phyloP scores from a whole-genome alignment of 2,329 filamentous ascomycete genomes.

The Penicillium sp. region DNA sequence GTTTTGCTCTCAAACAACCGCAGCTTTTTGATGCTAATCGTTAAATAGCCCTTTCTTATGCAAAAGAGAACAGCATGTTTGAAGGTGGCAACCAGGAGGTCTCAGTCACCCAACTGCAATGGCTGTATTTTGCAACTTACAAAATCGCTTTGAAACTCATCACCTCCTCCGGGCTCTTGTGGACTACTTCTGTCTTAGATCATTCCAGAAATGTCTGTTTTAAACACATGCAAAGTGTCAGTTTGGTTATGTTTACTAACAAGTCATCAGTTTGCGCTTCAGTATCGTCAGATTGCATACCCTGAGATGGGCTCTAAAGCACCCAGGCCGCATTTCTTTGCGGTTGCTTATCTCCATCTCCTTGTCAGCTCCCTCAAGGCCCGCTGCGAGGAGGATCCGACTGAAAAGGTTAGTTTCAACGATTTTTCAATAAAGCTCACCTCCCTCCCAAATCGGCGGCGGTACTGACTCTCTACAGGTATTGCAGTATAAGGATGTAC shows the following conservation, averaged over 20 bases:
- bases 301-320: not conserved
- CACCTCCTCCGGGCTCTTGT: not conserved
- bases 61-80: not conserved
- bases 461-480: not conserved
- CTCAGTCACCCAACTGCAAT: conserved; percentile 3
- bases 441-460: no score
- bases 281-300: not conserved
- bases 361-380: not conserved
- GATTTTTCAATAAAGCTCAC: no score
- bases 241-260: not conserved
- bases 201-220: conserved; percentile 2
- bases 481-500: not conserved
- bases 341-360: not conserved
- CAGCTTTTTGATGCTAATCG: not conserved
- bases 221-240: not conserved
- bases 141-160: not conserved
- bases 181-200: not conserved
- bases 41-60: not conserved
- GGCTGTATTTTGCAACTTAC: not conserved
- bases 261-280: not conserved
- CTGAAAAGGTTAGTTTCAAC: not conserved
- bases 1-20: not conserved
- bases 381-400: not conserved
- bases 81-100: not conserved
- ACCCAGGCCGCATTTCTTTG: not conserved